phyloP scores from a whole-genome alignment of 257 asterid species.

The Misopates orontium region DNA sequence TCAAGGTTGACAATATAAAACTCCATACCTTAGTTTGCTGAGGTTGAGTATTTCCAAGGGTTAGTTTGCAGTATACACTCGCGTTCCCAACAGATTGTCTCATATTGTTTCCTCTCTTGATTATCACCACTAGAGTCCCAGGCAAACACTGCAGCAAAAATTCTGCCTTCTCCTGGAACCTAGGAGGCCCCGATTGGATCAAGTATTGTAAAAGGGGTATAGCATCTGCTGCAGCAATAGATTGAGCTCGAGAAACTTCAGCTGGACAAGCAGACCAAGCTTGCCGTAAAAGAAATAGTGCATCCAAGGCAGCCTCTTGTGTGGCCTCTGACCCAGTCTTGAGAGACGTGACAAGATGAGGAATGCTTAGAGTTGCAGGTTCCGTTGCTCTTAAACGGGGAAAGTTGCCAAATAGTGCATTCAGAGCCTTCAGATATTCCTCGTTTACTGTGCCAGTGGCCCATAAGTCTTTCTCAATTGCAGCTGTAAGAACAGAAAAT shows the following conservation, averaged over 20 bases:
- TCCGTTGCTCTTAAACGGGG: conserved; percentile 95
- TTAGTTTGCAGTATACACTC: conserved; percentile 88
- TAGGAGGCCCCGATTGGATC: conserved; percentile 95
- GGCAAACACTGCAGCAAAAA: conserved; percentile 91
- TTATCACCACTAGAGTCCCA: conserved; percentile 82
- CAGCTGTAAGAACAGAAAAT: conserved; percentile 52
- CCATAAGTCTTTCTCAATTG: conserved; percentile 94
- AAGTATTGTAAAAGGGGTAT: conserved; percentile 87
- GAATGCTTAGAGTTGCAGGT: conserved; percentile 95
- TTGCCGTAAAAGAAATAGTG: conserved; percentile 87
- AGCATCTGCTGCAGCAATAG: conserved; percentile 96
- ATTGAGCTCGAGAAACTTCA: conserved; percentile 94
- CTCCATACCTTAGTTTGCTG: conserved; percentile 76
- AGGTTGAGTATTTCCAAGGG: conserved; percentile 92
- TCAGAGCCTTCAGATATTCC: conserved; percentile 90
- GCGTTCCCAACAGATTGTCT: conserved; percentile 97
- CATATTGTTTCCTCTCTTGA: conserved; percentile 94
- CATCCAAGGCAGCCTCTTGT: conserved; percentile 99
- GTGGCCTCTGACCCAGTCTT: conserved; percentile 94
- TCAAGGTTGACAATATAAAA: neutral
- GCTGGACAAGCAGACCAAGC: conserved; percentile 99
- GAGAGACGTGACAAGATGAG: conserved; percentile 91
- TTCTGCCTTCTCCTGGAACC: conserved; percentile 95
- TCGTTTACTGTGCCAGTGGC: conserved; percentile 87
- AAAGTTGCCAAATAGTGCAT: conserved; percentile 88